Evolutionary conservation across 2,329 filamentous ascomycete genomes (phyloP).

Genomic region (Alternaria conjuncta): DNA sequence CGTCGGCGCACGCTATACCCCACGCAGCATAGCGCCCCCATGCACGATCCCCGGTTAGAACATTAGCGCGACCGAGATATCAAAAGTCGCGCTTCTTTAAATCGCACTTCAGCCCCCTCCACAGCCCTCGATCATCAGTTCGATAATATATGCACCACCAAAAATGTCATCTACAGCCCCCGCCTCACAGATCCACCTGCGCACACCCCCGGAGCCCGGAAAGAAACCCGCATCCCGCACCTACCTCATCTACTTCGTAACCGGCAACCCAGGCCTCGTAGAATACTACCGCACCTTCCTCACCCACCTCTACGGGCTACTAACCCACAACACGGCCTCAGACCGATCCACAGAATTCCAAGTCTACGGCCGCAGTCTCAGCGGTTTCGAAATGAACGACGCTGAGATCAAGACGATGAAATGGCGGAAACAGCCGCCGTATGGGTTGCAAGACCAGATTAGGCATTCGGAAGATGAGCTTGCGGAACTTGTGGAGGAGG

Average conservation of each 20-base stretch:
- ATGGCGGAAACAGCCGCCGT: constrained; percentile 39
- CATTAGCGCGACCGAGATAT: constrained; percentile 20
- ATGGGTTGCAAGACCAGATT: constrained; percentile 60
- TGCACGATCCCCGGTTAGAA: constrained; percentile 1
- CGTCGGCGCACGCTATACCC: background rate
- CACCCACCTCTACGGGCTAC: constrained; percentile 59
- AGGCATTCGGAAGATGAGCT: constrained; percentile 54
- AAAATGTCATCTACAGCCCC: constrained; percentile 19
- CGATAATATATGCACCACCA: background rate
- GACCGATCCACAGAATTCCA: constrained; percentile 35
- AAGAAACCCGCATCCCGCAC: constrained; percentile 28
- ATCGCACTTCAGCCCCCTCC: constrained; percentile 7
- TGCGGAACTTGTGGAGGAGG: constrained; percentile 45
- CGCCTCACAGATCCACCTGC: constrained; percentile 34
- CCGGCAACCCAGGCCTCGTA: constrained; percentile 78
- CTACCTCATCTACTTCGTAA: constrained; percentile 72
- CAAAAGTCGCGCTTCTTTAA: constrained; percentile 13
- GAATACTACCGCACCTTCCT: constrained; percentile 76
- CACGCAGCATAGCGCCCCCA: background rate
- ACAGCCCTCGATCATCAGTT: background rate
- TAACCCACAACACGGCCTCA: constrained; percentile 50
- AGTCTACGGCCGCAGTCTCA: constrained; percentile 51
- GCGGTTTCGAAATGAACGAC: constrained; percentile 51
- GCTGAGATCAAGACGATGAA: constrained; percentile 28
- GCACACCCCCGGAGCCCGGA: constrained; percentile 24